Evolutionary conservation across 768 basidiomycete species (phyloP).

Genomic region (Mycena epipterygia): DNA sequence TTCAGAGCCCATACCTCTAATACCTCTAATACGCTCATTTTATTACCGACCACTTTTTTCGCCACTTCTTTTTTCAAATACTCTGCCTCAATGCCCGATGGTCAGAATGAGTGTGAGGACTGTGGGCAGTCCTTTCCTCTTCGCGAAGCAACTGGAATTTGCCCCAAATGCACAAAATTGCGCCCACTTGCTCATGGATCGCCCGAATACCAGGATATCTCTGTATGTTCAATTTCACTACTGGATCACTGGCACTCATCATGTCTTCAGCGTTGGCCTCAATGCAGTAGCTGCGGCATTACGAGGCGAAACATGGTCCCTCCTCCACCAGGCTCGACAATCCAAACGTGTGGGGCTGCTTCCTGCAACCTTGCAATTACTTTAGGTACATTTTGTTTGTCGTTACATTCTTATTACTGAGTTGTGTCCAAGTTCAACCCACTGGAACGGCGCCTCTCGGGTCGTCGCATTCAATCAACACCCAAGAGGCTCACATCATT

Average conservation of each 20-base stretch:
- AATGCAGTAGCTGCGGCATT: not conserved
- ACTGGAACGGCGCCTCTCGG: not conserved
- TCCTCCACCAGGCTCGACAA: too few relatives aligned
- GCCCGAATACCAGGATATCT: not conserved
- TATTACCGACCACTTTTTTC: not conserved
- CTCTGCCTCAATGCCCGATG: not conserved
- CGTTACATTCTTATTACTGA: too few relatives aligned
- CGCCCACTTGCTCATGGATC: not conserved
- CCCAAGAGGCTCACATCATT: not conserved
- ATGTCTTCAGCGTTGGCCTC: not conserved
- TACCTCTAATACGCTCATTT: not conserved
- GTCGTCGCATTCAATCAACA: not conserved
- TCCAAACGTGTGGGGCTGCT: too few relatives aligned
- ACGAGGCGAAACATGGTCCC: too few relatives aligned
- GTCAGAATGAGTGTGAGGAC: not conserved
- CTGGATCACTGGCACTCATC: not conserved
- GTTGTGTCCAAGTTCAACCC: not conserved
- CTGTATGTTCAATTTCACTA: not conserved
- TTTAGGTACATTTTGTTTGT: too few relatives aligned
- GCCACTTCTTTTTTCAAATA: not conserved
- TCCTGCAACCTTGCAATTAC: too few relatives aligned
- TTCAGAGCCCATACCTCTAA: too few relatives aligned
- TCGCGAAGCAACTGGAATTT: not conserved
- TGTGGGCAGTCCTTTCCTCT: not conserved
- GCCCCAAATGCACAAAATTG: not conserved